phyloP scores from a whole-genome alignment of 345 rosid genomes.

The Syzygium jambos region DNA sequence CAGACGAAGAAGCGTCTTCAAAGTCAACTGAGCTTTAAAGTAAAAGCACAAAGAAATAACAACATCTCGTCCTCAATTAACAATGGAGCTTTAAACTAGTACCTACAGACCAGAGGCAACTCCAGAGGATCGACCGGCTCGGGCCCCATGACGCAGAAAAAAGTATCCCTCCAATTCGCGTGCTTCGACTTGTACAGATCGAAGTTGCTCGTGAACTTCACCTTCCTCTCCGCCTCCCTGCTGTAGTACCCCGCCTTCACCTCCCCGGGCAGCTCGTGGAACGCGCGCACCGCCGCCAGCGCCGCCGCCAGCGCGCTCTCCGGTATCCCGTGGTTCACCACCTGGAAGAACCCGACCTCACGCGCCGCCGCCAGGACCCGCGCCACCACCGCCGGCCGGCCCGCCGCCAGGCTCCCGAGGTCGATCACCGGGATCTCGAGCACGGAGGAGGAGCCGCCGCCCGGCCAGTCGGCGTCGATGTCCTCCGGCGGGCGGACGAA shows the following conservation, averaged over 20 bases:
- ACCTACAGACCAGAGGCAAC: constrained; percentile 11
- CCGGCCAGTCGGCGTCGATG: not conserved
- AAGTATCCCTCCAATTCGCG: constrained; percentile 13
- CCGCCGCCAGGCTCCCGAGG: constrained; percentile 1
- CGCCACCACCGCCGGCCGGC: constrained; percentile 4
- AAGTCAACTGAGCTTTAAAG: not conserved
- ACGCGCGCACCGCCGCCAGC: constrained; percentile 13
- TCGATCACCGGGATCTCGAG: constrained; percentile 8
- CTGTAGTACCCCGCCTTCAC: constrained; percentile 12
- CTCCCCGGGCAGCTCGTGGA: constrained; percentile 24
- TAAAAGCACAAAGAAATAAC: not conserved
- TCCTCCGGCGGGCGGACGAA: constrained; percentile 11
- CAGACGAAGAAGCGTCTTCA: not conserved
- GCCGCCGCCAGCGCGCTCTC: constrained; percentile 7
- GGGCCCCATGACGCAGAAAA: constrained; percentile 6
- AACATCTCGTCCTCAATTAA: not conserved
- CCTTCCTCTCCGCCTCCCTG: constrained; percentile 9
- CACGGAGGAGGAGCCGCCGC: not conserved
- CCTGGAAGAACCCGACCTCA: constrained; percentile 29
- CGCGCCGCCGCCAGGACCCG: constrained; percentile 12
- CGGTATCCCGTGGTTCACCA: constrained; percentile 17
- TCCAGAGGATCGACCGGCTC: constrained; percentile 4
- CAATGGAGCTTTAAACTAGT: not conserved
- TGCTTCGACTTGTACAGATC: constrained; percentile 9
- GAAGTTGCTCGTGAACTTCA: constrained; percentile 23